A percentile compares a stretch with the other conserved stretches of the same genome.
Conservation (phyloP, 2,329 filamentous ascomycete species). For the Botryotinia globosa region DNA sequence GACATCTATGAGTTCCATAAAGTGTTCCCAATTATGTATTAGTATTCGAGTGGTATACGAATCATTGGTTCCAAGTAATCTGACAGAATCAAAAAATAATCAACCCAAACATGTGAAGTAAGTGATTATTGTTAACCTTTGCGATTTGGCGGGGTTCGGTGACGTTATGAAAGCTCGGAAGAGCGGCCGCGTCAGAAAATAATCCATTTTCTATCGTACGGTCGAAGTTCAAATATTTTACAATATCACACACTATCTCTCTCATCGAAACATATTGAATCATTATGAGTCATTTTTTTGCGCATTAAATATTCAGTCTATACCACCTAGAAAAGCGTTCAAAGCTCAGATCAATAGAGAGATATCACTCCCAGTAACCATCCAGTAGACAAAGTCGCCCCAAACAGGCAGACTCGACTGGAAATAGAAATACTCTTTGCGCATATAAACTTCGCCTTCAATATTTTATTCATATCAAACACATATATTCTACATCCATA, state of each 20-base stretch:
- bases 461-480: neutral
- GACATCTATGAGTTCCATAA: too few relatives aligned
- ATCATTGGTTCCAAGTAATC: too few relatives aligned
- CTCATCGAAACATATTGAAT: constrained; percentile 5
- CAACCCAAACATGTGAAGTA: neutral
- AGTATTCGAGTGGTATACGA: too few relatives aligned
- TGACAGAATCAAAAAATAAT: too few relatives aligned
- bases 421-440: neutral
- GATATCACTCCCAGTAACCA: neutral
- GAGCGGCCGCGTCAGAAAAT: constrained; percentile 9
- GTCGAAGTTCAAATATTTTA: neutral
- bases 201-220: neutral
- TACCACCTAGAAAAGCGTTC: neutral
- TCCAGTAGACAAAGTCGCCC: neutral
- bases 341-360: neutral
- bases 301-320: neutral
- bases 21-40: too few relatives aligned
- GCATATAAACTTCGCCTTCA: neutral
- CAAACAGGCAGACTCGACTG: neutral
- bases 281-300: constrained; percentile 7
- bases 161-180: constrained; percentile 2
- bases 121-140: neutral
- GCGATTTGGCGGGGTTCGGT: neutral
- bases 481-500: constrained; percentile 24
- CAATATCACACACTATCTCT: neutral